Conservation (phyloP, 2,329 filamentous ascomycete genomes). For the Exophiala viscosa region DNA sequence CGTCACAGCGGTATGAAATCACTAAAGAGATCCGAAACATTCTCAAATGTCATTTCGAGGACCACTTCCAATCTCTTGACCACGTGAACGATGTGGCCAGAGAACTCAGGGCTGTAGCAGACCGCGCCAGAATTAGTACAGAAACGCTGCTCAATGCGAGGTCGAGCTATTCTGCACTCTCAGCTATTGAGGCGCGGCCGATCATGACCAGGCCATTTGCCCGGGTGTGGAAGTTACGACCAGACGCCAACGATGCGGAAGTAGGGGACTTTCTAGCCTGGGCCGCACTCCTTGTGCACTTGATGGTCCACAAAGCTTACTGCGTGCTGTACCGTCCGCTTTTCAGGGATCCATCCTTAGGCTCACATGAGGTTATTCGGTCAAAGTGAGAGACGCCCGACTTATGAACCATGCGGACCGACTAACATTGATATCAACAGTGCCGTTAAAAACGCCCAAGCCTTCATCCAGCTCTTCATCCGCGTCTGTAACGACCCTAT, state of each 20-base stretch:
- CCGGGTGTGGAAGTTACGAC: slow-evolving; percentile 18
- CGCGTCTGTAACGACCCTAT: slow-evolving; percentile 24
- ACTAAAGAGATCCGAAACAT: slow-evolving; percentile 23
- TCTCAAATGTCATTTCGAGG: slow-evolving; percentile 21
- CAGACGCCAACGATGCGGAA: slow-evolving; percentile 15
- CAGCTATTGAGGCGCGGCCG: neutral
- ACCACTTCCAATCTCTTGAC: slow-evolving; percentile 10
- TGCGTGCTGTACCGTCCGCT: slow-evolving; percentile 27
- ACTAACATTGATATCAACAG: slow-evolving; percentile 8
- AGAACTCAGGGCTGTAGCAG: slow-evolving; percentile 10
- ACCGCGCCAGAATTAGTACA: neutral
- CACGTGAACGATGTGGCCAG: slow-evolving; percentile 10
- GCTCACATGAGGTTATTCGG: slow-evolving; percentile 9
- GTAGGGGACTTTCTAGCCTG: slow-evolving; percentile 19
- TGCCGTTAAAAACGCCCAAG: slow-evolving; percentile 27
- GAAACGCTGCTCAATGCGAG: slow-evolving; percentile 8
- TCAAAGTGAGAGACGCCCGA: slow-evolving; percentile 10
- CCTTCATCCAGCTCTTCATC: slow-evolving; percentile 28
- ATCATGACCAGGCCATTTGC: slow-evolving; percentile 2
- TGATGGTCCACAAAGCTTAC: slow-evolving; percentile 29
- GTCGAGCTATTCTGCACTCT: neutral
- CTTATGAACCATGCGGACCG: neutral
- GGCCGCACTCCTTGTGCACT: slow-evolving; percentile 20
- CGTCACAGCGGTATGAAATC: slow-evolving; percentile 20
- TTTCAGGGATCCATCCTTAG: slow-evolving; percentile 14